Conservation (phyloP, 2,329 filamentous ascomycete species). For the Venturia carpophila region DNA sequence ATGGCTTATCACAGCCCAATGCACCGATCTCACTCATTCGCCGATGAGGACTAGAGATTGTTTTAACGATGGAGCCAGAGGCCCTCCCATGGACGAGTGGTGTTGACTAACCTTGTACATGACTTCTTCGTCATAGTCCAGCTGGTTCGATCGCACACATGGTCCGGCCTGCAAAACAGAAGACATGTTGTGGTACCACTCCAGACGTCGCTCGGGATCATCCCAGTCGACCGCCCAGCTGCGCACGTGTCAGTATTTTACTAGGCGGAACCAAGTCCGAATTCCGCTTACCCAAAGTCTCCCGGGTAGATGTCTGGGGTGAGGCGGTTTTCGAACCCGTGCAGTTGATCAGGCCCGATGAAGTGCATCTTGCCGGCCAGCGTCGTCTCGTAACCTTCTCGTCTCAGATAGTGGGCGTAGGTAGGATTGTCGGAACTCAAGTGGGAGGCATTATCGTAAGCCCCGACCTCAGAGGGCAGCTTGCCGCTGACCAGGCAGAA, state of each 20-base stretch:
- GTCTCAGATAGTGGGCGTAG: constrained; percentile 83
- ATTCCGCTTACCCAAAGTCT: constrained; percentile 61
- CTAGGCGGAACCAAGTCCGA: not conserved
- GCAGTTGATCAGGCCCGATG: constrained; percentile 78
- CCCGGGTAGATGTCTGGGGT: constrained; percentile 95
- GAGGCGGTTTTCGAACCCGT: constrained; percentile 85
- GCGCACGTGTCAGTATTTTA: not conserved
- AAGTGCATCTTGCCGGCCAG: constrained; percentile 98
- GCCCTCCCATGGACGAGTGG: constrained; percentile 4
- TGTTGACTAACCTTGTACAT: constrained; percentile 58
- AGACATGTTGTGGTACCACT: constrained; percentile 93
- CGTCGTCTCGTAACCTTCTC: constrained; percentile 79
- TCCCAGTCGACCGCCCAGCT: constrained; percentile 76
- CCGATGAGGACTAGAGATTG: constrained; percentile 13
- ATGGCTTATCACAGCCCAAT: not conserved
- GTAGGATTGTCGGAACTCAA: constrained; percentile 79
- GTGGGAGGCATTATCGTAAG: constrained; percentile 84
- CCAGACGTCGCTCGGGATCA: constrained; percentile 70
- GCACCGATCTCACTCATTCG: constrained; percentile 11
- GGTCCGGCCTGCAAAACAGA: constrained; percentile 85
- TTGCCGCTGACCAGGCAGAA: constrained; percentile 94
- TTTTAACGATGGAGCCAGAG: constrained; percentile 5
- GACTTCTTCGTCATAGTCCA: constrained; percentile 94
- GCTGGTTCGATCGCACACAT: constrained; percentile 85
- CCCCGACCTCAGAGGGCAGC: constrained; percentile 82